phyloP scores from a whole-genome alignment of 164 flowering plant species.

The Santalum album region DNA sequence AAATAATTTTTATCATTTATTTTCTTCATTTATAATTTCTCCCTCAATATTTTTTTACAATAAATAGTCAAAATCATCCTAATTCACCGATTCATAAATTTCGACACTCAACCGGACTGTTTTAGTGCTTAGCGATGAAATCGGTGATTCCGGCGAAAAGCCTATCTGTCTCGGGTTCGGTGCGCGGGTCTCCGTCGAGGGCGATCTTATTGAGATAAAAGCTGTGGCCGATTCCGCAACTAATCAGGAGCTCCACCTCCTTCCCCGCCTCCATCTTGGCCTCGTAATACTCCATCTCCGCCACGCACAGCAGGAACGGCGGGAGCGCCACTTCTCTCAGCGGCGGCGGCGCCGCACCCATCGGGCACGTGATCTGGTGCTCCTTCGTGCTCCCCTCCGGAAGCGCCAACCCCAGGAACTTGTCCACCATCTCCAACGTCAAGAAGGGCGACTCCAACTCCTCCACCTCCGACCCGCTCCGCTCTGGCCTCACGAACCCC shows the following conservation, averaged over 20 bases:
- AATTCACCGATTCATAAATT: no score
- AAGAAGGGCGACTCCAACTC: conserved; percentile 51
- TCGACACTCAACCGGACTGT: no score
- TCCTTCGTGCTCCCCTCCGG: conserved; percentile 59
- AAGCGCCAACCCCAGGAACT: conserved; percentile 44
- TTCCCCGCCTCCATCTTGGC: conserved; percentile 57
- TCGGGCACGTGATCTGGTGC: conserved; percentile 76
- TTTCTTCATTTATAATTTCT: no score
- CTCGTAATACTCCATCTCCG: conserved; percentile 67
- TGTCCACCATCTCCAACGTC: conserved; percentile 72
- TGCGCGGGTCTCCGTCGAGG: conserved; percentile 46
- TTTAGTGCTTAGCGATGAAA: conserved; percentile 44
- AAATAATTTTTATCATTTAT: no score
- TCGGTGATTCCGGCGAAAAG: conserved; percentile 34
- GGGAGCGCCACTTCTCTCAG: conserved; percentile 36
- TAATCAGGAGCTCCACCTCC: conserved; percentile 48
- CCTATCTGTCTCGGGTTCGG: conserved; percentile 24
- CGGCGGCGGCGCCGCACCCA: conserved; percentile 52
- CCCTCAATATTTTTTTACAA: no score
- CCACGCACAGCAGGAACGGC: conserved; percentile 50
- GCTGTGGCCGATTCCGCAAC: conserved; percentile 49
- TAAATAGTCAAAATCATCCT: no score
- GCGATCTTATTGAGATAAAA: conserved; percentile 69
- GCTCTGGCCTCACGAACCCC: conserved; percentile 37
- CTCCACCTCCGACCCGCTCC: conserved; percentile 61